Base-by-base conservation (phyloP, 495 filamentous ascomycete species). In the Penicillium malachiteum region DNA sequence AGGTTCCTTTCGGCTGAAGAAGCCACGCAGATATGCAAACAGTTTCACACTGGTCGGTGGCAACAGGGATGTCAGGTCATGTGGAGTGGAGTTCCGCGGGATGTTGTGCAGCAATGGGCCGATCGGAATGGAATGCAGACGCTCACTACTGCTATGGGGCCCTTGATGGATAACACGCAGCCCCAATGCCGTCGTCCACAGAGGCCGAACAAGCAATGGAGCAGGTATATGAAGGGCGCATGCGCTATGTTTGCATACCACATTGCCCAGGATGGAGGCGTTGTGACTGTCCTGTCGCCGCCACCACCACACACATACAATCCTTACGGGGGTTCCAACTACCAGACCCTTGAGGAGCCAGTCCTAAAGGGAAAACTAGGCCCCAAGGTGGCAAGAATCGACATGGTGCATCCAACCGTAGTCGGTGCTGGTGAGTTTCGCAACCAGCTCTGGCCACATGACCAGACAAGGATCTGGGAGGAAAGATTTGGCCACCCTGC, bases 161-260 rank as follows among this genome's bases (percentile, higher is more conserved):
- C 58, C 26, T 40, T 60, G 21, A 60, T 60, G 58, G 43, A 49
- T 33, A 42, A 56, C 33, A 50, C 48, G 16, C 45, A 60, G 3
- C 38, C 57, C 11, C 39, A 45, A 45, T 60, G 57, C 35, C 43
- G 55, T 42, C 14, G 26, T 16, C 48, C 21, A 7, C 38, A 46
- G 21, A 60, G 52, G 42, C 17, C 38, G 48, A 49, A 14, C 44
- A 47, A 51, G 37, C 13, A 47, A 45, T 60, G 57, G 57, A 60
- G 52, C 26, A 46, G 33, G 21, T 60, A 60, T 54, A 48, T 60
- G n/a, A 39, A 55, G 12, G 57, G 57, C 30, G 57, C 57, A 21
- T 60, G 52, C 34, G 57, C 57, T 55, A 46, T 60, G 11, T 60
- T 46, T 38, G 57, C 57, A 37, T 55, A 48, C 40, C 52, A 52